Base-by-base conservation (phyloP, 1,139 yeast genomes). In the Protomyces inundatus region DNA sequence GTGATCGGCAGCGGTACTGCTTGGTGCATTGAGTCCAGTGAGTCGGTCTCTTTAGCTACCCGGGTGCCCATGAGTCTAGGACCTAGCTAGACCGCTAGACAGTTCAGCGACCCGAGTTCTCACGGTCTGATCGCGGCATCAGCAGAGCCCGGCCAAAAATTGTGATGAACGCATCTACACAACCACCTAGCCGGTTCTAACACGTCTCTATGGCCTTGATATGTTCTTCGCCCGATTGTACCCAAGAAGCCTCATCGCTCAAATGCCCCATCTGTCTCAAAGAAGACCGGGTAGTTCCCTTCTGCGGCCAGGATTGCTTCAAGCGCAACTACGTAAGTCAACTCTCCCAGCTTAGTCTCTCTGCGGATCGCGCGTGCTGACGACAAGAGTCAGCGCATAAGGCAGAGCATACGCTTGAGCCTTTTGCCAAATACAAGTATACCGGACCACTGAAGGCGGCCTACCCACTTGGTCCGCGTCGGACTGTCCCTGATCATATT, bases 261-360 rank as follows among this genome's bases (percentile, higher is more conserved):
- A 90, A 90, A 73, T 93, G 99, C 74, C 99, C 99, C 0, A 80
- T 91, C 12, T 93, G 99, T 76, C 77, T 93, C 67, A 91, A 93
- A 73, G 81, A 81, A 67, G 89, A 85, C 30, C 78, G 36, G 34
- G 65, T 80, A 54, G 79, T 82, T 64, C 81, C 81, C 33, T 93
- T 91, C 76, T 95, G 99, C 77, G 81, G 86, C 73, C 97, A 93
- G 71, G 77, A 77, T 1, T 93, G 99, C 76, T 95, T 89, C 79
- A 84, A 88, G 74, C 55, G 60, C 37, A 58, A 58, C 45, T 58
- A 51, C 62, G 62, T 58, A 52, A 40, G 62, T 50, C 35, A 9
- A 5, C 5, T 77, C 42, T 72, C 75, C 14, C 87, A 84, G 71
- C 84, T 83, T 73, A 77, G n/a, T n/a, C n/a, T 79, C 37, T 69